Conservation (phyloP, 768 basidiomycete species). For the Mrakia gelida region DNA sequence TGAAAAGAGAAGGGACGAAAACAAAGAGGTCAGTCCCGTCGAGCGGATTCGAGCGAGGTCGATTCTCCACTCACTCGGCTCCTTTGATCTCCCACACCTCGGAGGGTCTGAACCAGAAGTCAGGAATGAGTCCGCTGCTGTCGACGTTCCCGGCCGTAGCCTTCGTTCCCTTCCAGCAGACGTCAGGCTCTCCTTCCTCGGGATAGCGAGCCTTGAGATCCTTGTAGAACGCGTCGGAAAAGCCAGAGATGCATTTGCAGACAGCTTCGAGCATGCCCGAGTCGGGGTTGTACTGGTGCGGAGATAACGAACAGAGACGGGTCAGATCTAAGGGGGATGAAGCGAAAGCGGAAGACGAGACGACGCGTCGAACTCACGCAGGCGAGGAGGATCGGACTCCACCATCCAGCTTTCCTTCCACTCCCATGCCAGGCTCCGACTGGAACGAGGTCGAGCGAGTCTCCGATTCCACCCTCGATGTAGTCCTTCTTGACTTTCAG, state of each 20-base stretch:
- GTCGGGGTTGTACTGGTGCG: slow-evolving; percentile 55
- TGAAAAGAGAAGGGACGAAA: slow-evolving; percentile 42
- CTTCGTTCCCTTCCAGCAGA: slow-evolving; percentile 54
- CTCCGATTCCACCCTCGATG: slow-evolving; percentile 64
- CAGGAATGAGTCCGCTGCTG: slow-evolving; percentile 54
- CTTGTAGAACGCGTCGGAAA: slow-evolving; percentile 78
- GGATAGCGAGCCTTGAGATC: slow-evolving; percentile 52
- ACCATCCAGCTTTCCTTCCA: slow-evolving; percentile 47
- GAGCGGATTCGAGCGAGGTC: neutral
- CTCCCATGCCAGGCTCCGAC: slow-evolving; percentile 76
- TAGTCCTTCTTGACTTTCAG: slow-evolving; percentile 91
- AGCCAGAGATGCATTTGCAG: slow-evolving; percentile 80
- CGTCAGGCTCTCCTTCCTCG: slow-evolving; percentile 61
- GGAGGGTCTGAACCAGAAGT: slow-evolving; percentile 47
- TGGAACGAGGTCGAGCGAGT: slow-evolving; percentile 54
- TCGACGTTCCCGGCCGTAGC: slow-evolving; percentile 55
- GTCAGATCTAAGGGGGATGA: neutral
- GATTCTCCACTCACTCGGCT: slow-evolving; percentile 51
- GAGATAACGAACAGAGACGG: neutral
- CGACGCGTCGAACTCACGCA: slow-evolving; percentile 13
- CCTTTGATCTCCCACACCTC: slow-evolving; percentile 78
- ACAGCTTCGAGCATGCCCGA: slow-evolving; percentile 65
- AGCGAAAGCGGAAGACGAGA: neutral
- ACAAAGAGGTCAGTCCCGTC: slow-evolving; percentile 1
- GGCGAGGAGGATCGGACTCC: slow-evolving; percentile 25